phyloP scores from a whole-genome alignment of 2,329 filamentous ascomycete genomes.

The Fusarium tjaetaba region DNA sequence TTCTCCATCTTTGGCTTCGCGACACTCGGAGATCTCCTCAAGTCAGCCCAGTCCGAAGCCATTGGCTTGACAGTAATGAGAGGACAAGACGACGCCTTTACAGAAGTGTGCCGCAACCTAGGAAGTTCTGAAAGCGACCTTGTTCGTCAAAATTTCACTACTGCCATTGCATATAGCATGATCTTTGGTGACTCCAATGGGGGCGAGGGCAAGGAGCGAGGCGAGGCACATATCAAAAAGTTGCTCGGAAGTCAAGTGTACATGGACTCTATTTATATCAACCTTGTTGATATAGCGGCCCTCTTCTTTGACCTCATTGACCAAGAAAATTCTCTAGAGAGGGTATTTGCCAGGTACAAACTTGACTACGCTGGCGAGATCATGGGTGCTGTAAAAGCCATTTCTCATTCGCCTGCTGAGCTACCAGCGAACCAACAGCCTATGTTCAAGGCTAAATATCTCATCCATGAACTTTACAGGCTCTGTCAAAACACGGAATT shows the following conservation, averaged over 20 bases:
- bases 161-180: conserved; percentile 84
- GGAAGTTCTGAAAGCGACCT: conserved; percentile 65
- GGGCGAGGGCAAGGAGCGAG: conserved; percentile 57
- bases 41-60: conserved; percentile 78
- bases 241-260: conserved; percentile 75
- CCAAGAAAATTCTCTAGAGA: conserved; percentile 79
- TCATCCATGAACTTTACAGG: conserved; percentile 79
- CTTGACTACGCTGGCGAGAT: conserved; percentile 70
- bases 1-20: conserved; percentile 85
- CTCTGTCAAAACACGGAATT: conserved; percentile 79
- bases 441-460: conserved; percentile 80
- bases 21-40: conserved; percentile 73
- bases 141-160: conserved; percentile 76
- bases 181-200: conserved; percentile 60
- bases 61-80: conserved; percentile 86
- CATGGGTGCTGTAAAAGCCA: conserved; percentile 74
- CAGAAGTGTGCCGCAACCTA: conserved; percentile 68
- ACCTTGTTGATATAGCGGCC: conserved; percentile 81
- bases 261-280: conserved; percentile 68
- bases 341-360: conserved; percentile 67
- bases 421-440: conserved; percentile 87
- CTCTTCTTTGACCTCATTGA: conserved; percentile 81
- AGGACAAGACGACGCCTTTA: conserved; percentile 71
- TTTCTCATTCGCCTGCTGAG: conserved; percentile 70
- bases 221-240: conserved; percentile 74